Evolutionary conservation across 164 flowering plant genomes (phyloP), one percentile per base, ranked within the genome.

Genomic region (Chloranthus sessilifolius): DNA sequence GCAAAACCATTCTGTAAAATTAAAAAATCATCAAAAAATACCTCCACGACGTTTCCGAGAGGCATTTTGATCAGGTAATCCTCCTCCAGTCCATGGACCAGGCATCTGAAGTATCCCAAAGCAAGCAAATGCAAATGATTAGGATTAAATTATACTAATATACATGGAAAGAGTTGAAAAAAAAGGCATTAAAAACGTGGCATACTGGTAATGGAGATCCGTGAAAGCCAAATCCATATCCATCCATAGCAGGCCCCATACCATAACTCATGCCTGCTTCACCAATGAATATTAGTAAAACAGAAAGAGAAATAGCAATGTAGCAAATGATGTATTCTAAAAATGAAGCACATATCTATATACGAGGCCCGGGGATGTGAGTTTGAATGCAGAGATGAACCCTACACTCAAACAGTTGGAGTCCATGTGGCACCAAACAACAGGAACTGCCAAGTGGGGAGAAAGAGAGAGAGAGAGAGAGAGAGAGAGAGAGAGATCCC

Each of bases 31-130:
- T 26, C 8, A 42, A 11, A 19, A 14, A 42, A 20, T 55, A 74
- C 78, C 78, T 61, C 75, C 78, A 50, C 78, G 78, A 30, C 78
- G 78, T 49, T 74, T 74, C 25, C 75, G 60, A 30, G 75, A 74
- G 43, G 72, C 63, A 55, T 51, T 62, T 48, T 61, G 67, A 58
- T 74, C 73, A 48, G 75, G 56, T 42, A 60, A 19, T 34, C 49
- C 62, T 53, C 59, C 68, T 36, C 51, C 70, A 43, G 68, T 44
- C 68, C 66, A 74, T 27, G 64, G 63, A 48, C 65, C 72, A n/a
- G 65, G 50, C 45, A 55, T 50, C 72, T 68, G 41, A 46, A 60
- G 14, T 30, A 46, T 45, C 40, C n/a, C 53, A 61, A 23, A 45
- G 12, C 47, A 52, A 52, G 29, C 29, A 28, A 19, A 44, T 9